Evolutionary conservation across 2,329 filamentous ascomycete genomes (phyloP).

Genomic region (Penicillium vulpinum): DNA sequence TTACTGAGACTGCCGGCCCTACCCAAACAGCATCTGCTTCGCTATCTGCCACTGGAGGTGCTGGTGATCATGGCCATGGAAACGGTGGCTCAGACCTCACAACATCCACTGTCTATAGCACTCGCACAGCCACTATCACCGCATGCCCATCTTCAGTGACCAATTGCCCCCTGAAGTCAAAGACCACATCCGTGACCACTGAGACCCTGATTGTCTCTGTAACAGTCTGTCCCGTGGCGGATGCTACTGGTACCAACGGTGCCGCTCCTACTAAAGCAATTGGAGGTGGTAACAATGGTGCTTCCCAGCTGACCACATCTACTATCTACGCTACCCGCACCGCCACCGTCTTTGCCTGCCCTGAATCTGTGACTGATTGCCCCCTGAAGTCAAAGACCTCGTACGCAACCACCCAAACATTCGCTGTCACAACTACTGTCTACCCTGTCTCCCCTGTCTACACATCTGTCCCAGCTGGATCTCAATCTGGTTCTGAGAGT

Average conservation of each 20-base stretch:
- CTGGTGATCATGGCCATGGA: neutral
- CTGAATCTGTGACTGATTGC: constrained; percentile 29
- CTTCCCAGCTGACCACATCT: constrained; percentile 18
- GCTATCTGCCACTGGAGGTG: neutral
- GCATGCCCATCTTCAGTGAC: constrained; percentile 29
- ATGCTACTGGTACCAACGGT: neutral
- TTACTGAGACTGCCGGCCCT: neutral
- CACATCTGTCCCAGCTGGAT: neutral
- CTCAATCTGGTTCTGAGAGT: neutral
- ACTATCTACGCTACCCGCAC: constrained; percentile 25
- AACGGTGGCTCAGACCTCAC: constrained; percentile 4
- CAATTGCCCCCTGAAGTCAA: constrained; percentile 25
- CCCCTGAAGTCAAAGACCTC: constrained; percentile 20
- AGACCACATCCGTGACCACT: constrained; percentile 22
- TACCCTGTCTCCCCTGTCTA: constrained; percentile 17
- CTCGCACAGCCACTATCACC: constrained; percentile 27
- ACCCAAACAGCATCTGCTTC: neutral
- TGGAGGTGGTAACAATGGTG: neutral
- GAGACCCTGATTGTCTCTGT: constrained; percentile 26
- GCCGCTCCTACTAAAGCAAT: neutral
- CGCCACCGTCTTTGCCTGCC: constrained; percentile 29
- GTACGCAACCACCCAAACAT: constrained; percentile 22
- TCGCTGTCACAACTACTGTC: constrained; percentile 26
- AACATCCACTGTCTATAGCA: constrained; percentile 26
- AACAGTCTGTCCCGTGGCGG: constrained; percentile 21